Conservation (phyloP, 768 basidiomycete species). For the Vararia minispora region DNA sequence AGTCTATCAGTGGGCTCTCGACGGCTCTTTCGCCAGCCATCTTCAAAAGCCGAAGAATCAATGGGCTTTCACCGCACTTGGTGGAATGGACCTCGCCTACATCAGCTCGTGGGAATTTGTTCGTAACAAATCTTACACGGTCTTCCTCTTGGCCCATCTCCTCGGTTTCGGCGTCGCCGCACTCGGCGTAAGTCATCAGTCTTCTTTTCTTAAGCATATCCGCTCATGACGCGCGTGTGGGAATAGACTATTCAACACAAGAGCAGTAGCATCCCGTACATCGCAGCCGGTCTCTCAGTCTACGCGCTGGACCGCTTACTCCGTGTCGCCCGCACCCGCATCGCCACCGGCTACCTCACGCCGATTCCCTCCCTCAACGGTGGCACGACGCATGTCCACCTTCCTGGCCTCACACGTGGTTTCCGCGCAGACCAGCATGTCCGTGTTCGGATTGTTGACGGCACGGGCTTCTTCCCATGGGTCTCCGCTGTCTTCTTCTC, state of each 20-base stretch:
- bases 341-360: slow-evolving; percentile 31
- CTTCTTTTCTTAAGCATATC: neutral
- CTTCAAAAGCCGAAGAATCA: neutral
- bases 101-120: slow-evolving; percentile 30
- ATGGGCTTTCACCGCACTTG: slow-evolving; percentile 25
- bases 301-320: slow-evolving; percentile 35
- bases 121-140: slow-evolving; percentile 29
- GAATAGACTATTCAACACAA: slow-evolving; percentile 8
- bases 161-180: slow-evolving; percentile 30
- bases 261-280: slow-evolving; percentile 28
- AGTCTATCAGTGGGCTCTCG: slow-evolving; percentile 6
- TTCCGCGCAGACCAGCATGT: slow-evolving; percentile 57
- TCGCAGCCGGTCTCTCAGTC: slow-evolving; percentile 25
- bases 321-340: slow-evolving; percentile 36
- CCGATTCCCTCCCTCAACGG: slow-evolving; percentile 30
- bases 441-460: slow-evolving; percentile 33
- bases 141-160: slow-evolving; percentile 33
- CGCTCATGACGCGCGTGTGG: neutral
- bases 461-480: slow-evolving; percentile 28
- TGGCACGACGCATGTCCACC: slow-evolving; percentile 33
- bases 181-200: slow-evolving; percentile 16
- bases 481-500: slow-evolving; percentile 6
- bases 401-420: slow-evolving; percentile 33
- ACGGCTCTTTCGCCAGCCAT: neutral
- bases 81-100: slow-evolving; percentile 25